Evolutionary conservation across 2,329 filamentous ascomycete species (phyloP).

Genomic region (Botrytis paeoniae): DNA sequence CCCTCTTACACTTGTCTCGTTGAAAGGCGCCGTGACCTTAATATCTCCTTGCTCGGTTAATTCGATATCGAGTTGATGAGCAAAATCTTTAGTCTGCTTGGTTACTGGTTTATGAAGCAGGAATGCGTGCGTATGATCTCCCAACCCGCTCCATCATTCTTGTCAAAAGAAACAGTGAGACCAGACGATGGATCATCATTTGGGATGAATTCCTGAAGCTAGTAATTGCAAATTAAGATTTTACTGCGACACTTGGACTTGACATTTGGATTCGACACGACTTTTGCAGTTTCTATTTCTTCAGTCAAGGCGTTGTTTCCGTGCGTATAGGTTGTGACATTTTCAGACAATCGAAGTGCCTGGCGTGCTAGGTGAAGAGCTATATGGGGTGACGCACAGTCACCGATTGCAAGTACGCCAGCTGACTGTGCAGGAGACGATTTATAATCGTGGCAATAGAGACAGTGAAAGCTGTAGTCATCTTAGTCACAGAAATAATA

Average conservation of each 20-base stretch:
- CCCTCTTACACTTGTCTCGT: slow-evolving; percentile 48
- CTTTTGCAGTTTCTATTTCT: slow-evolving; percentile 30
- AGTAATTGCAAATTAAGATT: too few relatives aligned
- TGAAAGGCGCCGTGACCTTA: slow-evolving; percentile 45
- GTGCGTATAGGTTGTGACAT: too few relatives aligned
- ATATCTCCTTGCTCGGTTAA: slow-evolving; percentile 44
- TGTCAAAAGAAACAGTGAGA: too few relatives aligned
- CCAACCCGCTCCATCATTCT: too few relatives aligned
- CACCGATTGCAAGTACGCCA: background rate
- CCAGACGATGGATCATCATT: too few relatives aligned
- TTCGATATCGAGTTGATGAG: slow-evolving; percentile 44
- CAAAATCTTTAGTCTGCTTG: background rate
- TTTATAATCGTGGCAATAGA: slow-evolving; percentile 17
- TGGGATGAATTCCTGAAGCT: too few relatives aligned
- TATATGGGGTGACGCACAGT: slow-evolving; percentile 35
- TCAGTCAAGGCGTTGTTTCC: slow-evolving; percentile 35
- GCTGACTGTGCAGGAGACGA: background rate
- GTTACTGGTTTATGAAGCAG: background rate
- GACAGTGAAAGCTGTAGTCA: slow-evolving; percentile 5
- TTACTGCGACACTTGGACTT: too few relatives aligned
- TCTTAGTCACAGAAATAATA: too few relatives aligned
- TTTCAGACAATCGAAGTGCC: slow-evolving; percentile 33
- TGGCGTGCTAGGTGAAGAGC: slow-evolving; percentile 43
- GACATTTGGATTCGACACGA: too few relatives aligned
- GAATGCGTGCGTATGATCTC: background rate